These are phyloP conservation scores for Kazachstania sp. DNA, from an alignment of 1,139 yeast species.

Conservation along the genomic window DNA sequence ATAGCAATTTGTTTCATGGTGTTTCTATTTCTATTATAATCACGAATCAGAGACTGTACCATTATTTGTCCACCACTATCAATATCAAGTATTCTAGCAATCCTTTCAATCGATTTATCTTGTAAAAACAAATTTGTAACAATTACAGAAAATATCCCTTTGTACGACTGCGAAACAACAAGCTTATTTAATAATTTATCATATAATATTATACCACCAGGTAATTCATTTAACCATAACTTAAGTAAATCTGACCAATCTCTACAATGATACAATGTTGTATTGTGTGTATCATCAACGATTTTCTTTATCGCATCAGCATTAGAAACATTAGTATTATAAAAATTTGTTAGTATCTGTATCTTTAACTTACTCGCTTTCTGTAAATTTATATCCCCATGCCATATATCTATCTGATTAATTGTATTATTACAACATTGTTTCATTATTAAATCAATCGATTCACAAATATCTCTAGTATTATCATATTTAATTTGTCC, in stretches of 20 bases:
- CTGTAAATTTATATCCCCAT: neutral
- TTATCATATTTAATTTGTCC: constrained; percentile 3
- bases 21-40: neutral
- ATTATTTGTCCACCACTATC: neutral
- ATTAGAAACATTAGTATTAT: neutral
- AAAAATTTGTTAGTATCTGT: neutral
- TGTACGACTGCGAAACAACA: neutral
- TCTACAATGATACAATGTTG: constrained; percentile 1
- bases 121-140: neutral
- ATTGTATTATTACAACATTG: neutral
- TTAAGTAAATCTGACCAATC: constrained; percentile 26
- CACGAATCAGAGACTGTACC: neutral
- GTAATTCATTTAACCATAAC: constrained; percentile 31
- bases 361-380: neutral
- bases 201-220: constrained; percentile 20
- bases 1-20: neutral
- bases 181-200: neutral
- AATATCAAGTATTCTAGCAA: neutral
- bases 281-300: neutral
- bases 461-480: neutral
- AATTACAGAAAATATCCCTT: neutral
- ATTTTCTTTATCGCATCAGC: neutral
- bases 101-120: too few relatives aligned
- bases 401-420: neutral
- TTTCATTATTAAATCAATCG: neutral